Evolutionary conservation across 73 alveolate genomes (phyloP).

Genomic region (Paramecium sonneborni): DNA sequence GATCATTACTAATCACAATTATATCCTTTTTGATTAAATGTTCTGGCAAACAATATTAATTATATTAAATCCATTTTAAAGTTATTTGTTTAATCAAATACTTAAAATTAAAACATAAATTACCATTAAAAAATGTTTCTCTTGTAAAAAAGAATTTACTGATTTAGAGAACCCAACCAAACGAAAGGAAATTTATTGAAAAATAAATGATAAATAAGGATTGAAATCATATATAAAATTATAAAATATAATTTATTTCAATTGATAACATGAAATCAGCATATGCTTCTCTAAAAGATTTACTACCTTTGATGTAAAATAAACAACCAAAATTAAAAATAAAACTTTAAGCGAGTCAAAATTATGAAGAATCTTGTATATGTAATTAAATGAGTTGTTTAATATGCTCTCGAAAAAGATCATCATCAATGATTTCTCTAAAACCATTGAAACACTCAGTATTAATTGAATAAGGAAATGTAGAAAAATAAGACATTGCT

Average conservation of each 20-base stretch:
- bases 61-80: not conserved
- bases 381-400: slow-evolving; percentile 40
- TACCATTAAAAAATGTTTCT: too few species aligned
- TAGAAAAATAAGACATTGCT: not conserved
- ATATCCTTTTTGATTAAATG: not conserved
- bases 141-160: not conserved
- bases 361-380: not conserved
- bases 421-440: slow-evolving; percentile 36
- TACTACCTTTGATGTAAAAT: not conserved
- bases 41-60: not conserved
- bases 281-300: not conserved
- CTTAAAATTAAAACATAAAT: too few species aligned
- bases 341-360: not conserved
- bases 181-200: not conserved
- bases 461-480: not conserved
- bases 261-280: not conserved
- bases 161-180: not conserved
- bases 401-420: slow-evolving; percentile 40
- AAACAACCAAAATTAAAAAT: not conserved
- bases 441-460: slow-evolving; percentile 34
- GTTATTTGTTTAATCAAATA: too few species aligned
- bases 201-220: not conserved
- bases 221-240: not conserved
- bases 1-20: not conserved
- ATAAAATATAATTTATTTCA: not conserved